A percentile compares a stretch with the other conserved stretches of the same genome.
Evolutionary conservation across 352 stramenopile species (phyloP).

Genomic region (Phytopythium vexans): DNA sequence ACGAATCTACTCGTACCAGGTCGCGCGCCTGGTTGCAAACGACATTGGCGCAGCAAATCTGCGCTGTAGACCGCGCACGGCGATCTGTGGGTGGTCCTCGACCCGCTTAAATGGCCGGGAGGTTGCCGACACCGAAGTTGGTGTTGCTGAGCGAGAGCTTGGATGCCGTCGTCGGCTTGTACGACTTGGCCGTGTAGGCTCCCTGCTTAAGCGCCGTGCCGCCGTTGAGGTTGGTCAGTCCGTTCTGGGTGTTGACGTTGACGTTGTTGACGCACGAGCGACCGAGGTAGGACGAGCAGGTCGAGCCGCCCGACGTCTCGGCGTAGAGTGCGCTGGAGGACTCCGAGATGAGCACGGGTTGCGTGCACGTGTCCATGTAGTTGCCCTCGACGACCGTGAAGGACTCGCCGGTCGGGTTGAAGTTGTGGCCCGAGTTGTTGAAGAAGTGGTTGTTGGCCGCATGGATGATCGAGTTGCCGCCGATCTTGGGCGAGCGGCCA

Average conservation of each 20-base stretch:
- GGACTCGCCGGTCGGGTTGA: conserved; percentile 13
- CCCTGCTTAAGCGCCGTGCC: conserved; percentile 15
- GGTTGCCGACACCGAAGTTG: conserved; percentile 25
- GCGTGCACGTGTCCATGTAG: conserved; percentile 26
- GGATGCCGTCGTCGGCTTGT: conserved; percentile 10
- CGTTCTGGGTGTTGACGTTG: conserved; percentile 16
- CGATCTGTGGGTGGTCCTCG: too few relatives aligned
- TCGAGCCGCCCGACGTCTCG: conserved; percentile 3
- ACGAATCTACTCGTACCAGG: too few relatives aligned
- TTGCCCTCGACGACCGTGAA: conserved; percentile 20
- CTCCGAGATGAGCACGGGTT: conserved; percentile 11
- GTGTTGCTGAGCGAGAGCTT: conserved; percentile 13
- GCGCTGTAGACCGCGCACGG: too few relatives aligned
- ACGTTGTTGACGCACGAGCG: conserved; percentile 12
- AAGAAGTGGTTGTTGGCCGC: conserved; percentile 26
- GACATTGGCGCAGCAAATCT: too few relatives aligned
- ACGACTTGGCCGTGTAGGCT: conserved; percentile 12
- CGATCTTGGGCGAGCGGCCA: conserved; percentile 25
- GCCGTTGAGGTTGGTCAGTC: conserved; percentile 12
- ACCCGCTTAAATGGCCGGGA: conserved; percentile 8
- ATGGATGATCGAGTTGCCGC: conserved; percentile 17
- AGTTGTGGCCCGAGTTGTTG: conserved; percentile 15
- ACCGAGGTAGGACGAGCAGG: conserved; percentile 15
- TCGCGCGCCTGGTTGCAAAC: too few relatives aligned
- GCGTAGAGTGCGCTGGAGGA: conserved; percentile 14